A percentile compares a stretch with the other conserved stretches of the same genome.
phyloP scores from a whole-genome alignment of 73 alveolate species.

The Paraurostyla sp. region DNA sequence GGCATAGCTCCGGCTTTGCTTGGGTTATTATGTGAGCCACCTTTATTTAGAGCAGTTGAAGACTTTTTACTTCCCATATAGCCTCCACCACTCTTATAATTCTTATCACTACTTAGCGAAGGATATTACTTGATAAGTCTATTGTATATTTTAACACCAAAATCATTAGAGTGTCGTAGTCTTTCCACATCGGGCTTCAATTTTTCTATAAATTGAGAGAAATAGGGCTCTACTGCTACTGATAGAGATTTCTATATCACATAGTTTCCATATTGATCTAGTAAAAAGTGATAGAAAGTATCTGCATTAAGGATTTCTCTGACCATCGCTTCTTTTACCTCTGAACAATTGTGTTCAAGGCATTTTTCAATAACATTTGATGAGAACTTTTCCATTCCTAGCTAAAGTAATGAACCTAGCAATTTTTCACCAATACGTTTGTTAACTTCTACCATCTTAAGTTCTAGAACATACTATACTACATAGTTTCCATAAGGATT shows the following conservation, averaged over 20 bases:
- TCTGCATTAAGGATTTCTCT: conserved; percentile 60
- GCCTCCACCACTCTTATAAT: neutral
- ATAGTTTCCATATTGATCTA: conserved; percentile 78
- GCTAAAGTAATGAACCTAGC: conserved; percentile 61
- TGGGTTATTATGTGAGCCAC: neutral
- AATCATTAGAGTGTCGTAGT: conserved; percentile 48
- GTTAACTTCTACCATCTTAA: conserved; percentile 76
- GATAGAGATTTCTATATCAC: conserved; percentile 71
- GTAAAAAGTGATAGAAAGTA: conserved; percentile 44
- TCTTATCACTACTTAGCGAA: neutral
- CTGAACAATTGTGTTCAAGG: conserved; percentile 77
- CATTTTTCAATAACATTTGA: conserved; percentile 97
- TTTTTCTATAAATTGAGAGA: conserved; percentile 52
- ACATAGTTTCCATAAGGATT: conserved; percentile 89
- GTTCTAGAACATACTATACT: conserved; percentile 85
- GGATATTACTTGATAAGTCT: conserved; percentile 70
- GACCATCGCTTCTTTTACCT: conserved; percentile 69
- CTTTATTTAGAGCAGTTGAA: too few relatives aligned
- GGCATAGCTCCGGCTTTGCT: too few relatives aligned
- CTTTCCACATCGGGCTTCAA: conserved; percentile 71
- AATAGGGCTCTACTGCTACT: conserved; percentile 70
- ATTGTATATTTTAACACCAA: conserved; percentile 73
- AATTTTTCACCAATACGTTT: conserved; percentile 51
- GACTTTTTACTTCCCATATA: neutral
- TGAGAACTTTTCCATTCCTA: conserved; percentile 91